phyloP scores from a whole-genome alignment of 768 basidiomycete genomes.

The Rossbeevera mucosa region DNA sequence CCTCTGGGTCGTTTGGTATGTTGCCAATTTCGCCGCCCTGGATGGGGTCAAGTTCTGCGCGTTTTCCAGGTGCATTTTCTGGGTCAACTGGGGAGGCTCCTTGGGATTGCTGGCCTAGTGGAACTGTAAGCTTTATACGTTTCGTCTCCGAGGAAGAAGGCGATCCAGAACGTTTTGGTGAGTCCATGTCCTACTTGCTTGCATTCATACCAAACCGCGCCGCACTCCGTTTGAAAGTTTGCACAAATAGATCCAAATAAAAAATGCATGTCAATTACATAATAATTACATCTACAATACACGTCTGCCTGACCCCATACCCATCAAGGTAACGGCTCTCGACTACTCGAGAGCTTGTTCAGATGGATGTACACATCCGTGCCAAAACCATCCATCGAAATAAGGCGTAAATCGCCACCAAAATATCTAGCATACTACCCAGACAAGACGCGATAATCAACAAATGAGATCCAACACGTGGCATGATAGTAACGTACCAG shows the following conservation, averaged over 20 bases:
- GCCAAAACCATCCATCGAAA: constrained; percentile 96
- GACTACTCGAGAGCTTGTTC: constrained; percentile 79
- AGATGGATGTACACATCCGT: constrained; percentile 91
- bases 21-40: constrained; percentile 76
- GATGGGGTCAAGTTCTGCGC: constrained; percentile 83
- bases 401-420: constrained; percentile 84
- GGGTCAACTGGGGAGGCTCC: constrained; percentile 76
- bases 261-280: not conserved
- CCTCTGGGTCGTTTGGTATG: constrained; percentile 41
- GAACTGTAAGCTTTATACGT: constrained; percentile 53
- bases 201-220: constrained; percentile 6
- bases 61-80: constrained; percentile 77
- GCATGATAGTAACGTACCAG: constrained; percentile 49
- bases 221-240: not conserved
- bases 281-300: not conserved
- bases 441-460: not conserved
- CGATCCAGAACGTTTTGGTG: constrained; percentile 62
- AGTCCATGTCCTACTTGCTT: constrained; percentile 44
- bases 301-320: not conserved
- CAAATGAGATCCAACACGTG: not conserved
- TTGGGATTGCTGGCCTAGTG: constrained; percentile 44
- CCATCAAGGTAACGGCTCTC: constrained; percentile 60
- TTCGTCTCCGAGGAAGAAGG: constrained; percentile 53
- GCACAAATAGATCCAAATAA: constrained; percentile 20
- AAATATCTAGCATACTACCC: constrained; percentile 87